Evolutionary conservation across 352 stramenopile genomes (phyloP).

Genomic region (Globisporangium viniferum): DNA sequence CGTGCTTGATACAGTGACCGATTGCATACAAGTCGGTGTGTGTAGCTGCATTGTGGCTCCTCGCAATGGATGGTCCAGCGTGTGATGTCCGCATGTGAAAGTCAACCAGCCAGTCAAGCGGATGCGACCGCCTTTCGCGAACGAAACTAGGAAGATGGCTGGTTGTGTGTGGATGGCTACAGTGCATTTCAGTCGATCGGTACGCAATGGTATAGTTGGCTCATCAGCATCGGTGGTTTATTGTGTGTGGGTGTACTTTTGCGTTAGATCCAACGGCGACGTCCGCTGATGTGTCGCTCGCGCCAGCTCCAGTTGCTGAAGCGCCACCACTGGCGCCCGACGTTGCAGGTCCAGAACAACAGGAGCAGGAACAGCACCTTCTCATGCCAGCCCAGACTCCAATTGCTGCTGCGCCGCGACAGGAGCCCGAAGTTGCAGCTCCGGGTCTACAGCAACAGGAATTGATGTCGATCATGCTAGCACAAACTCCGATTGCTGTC

Average conservation of each 20-base stretch:
- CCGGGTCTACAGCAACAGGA: background rate
- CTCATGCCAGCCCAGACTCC: background rate
- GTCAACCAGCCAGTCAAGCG: background rate
- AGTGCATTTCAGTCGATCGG: background rate
- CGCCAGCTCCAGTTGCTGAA: background rate
- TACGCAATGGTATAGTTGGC: background rate
- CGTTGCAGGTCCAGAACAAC: background rate
- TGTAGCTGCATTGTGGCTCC: background rate
- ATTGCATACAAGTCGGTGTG: background rate
- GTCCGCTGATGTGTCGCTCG: slow-evolving; percentile 1
- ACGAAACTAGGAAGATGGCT: background rate
- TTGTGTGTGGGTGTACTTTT: background rate
- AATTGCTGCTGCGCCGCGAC: background rate
- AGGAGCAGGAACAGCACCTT: background rate
- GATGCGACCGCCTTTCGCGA: background rate
- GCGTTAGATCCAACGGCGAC: background rate
- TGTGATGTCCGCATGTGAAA: background rate
- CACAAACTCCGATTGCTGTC: background rate
- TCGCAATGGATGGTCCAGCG: background rate
- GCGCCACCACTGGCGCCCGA: background rate
- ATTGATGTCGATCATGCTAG: background rate
- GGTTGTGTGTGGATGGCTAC: background rate
- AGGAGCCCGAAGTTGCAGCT: background rate
- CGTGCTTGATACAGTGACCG: background rate
- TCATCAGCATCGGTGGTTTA: background rate